Base-by-base conservation (phyloP, 345 rosid genomes). In the Linum tenue region DNA sequence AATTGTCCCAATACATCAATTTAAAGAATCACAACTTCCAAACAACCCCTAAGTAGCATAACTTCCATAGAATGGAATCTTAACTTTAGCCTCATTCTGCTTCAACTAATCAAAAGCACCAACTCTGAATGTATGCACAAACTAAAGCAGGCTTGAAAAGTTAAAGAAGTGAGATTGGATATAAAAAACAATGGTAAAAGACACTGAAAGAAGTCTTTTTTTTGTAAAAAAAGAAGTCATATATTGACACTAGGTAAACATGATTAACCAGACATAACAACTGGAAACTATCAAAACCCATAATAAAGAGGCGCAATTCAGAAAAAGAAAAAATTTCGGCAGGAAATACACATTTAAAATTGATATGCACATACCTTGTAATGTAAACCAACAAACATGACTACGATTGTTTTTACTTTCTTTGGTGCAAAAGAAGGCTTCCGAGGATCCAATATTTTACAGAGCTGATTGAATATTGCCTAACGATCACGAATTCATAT, bases 51-150 rank as follows among this genome's bases (percentile, higher is more conserved):
- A n/a, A 35, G 57, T 15, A 51, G 1, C 12, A 31, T 65, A 84
- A 95, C 95, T 87, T 81, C 97, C 97, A 76, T 87, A 84, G 69
- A 87, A 90, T 5, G 95, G 95, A 68, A 87, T 85, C 76, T 83
- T 87, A 68, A 95, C 92, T 74, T 83, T 90, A 3, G 95, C 80
- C 11, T 92, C 95, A 80, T 85, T 90, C 83, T 90, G 97, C 80
- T 85, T 90, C 71, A 87, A 74, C 77, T 87, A 92, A 87, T 90
- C 95, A 63, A 87, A 90, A 43, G 91, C 91, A 80, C 91, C 88
- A 65, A 95, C 95, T 78, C 95, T 84, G 69, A 90, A 87, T 22
- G 95, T 90, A 81, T 1, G 95, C 97, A 83, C 97, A 90, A 39
- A 90, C 95, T 14, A 90, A 69, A 68, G 92, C 92, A 8, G 97